These are phyloP conservation scores for Juglanconis juglandina DNA, from an alignment of 2,329 filamentous ascomycete species.

Conservation along the genomic window DNA sequence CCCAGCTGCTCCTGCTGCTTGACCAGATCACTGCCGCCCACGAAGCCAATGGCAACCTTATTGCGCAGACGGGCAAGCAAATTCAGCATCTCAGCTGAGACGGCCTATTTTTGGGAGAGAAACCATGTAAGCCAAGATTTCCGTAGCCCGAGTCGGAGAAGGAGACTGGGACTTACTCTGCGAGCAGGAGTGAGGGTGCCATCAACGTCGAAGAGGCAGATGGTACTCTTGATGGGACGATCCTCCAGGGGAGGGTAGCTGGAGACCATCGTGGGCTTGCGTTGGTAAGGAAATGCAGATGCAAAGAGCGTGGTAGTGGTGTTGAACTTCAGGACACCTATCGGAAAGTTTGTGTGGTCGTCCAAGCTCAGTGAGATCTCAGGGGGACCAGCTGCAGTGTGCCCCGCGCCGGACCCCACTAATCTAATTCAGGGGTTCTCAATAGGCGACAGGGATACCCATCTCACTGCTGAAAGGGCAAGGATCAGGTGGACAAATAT, in stretches of 20 bases:
- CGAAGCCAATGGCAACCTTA: conserved; percentile 85
- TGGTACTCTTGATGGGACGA: conserved; percentile 86
- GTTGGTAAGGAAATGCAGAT: conserved; percentile 15
- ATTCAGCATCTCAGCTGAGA: conserved; percentile 76
- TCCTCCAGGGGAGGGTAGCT: conserved; percentile 72
- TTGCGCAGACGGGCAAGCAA: conserved; percentile 77
- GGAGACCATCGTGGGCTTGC: conserved; percentile 37
- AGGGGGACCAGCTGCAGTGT: neutral
- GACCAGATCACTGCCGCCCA: conserved; percentile 84
- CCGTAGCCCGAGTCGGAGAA: conserved; percentile 19
- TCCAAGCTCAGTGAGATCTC: neutral
- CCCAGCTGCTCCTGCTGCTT: conserved; percentile 98
- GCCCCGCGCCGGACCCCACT: neutral
- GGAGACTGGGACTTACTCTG: conserved; percentile 46
- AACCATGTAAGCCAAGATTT: conserved; percentile 3
- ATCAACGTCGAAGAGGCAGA: conserved; percentile 95
- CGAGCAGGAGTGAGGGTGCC: conserved; percentile 83
- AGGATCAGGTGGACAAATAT: no score
- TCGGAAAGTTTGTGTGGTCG: neutral
- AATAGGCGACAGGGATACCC: neutral
- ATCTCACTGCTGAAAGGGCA: no score
- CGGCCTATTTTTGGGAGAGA: conserved; percentile 43
- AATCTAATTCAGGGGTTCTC: neutral
- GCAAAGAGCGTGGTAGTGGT: conserved; percentile 7
- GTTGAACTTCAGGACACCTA: neutral